Evolutionary conservation across 257 asterid species (phyloP).

Genomic region (Salvia miltiorrhiza): DNA sequence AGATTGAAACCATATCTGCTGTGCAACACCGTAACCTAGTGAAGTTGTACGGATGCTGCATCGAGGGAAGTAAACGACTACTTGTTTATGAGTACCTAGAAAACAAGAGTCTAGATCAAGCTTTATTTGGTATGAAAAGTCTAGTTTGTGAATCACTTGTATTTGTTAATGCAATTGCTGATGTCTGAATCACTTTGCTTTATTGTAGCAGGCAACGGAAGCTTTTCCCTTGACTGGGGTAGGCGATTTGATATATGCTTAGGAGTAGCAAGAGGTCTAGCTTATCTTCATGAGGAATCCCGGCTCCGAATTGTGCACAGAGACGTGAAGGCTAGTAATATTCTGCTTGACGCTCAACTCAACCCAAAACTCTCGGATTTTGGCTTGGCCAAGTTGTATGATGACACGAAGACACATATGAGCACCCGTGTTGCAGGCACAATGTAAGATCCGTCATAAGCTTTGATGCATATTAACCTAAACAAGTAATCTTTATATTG

Average conservation of each 20-base stretch:
- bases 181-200: background rate
- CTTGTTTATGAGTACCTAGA: conserved; percentile 73
- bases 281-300: conserved; percentile 70
- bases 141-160: background rate
- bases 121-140: conserved; percentile 48
- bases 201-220: conserved; percentile 31
- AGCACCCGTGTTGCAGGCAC: conserved; percentile 84
- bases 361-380: conserved; percentile 56
- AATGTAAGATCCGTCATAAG: conserved; percentile 37
- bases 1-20: conserved; percentile 76
- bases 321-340: conserved; percentile 64
- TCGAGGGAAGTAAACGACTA: conserved; percentile 57
- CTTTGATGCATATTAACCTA: background rate
- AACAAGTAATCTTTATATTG: background rate
- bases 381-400: conserved; percentile 57
- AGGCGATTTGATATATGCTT: conserved; percentile 59
- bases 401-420: conserved; percentile 64
- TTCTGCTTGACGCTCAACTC: conserved; percentile 48
- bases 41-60: conserved; percentile 73
- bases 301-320: conserved; percentile 50
- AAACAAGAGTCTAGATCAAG: conserved; percentile 73
- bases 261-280: conserved; percentile 71
- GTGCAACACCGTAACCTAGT: conserved; percentile 87
- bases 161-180: background rate
- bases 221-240: conserved; percentile 51